Percentiles rank a stretch among this genome's conserved stretches.
These are phyloP conservation scores for Hippophae gyantsensis DNA, from an alignment of 306 rosid species.

Conservation along the genomic window DNA sequence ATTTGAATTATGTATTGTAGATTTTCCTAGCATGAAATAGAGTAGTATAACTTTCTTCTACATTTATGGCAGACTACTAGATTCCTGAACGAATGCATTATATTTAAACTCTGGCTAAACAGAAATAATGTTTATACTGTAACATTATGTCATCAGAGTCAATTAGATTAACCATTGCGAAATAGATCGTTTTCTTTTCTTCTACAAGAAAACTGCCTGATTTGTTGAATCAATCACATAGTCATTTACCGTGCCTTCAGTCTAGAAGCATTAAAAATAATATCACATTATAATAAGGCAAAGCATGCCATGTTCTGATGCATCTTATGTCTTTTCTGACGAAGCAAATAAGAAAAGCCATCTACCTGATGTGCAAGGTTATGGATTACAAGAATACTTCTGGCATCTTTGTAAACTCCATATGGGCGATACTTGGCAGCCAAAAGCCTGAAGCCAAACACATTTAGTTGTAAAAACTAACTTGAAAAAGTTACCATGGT, in stretches of 20 bases:
- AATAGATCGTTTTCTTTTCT: too few relatives aligned
- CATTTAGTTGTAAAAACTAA: constrained; percentile 5
- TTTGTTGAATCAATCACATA: background rate
- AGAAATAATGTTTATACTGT: too few relatives aligned
- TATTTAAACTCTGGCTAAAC: too few relatives aligned
- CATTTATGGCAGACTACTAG: too few relatives aligned
- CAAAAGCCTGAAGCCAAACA: constrained; percentile 56
- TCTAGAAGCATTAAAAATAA: background rate
- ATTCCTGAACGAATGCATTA: too few relatives aligned
- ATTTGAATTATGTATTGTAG: too few relatives aligned
- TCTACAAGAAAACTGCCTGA: too few relatives aligned
- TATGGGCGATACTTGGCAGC: constrained; percentile 76
- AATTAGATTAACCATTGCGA: too few relatives aligned
- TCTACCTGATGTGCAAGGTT: constrained; percentile 80
- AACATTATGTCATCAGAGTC: too few relatives aligned
- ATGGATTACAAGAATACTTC: constrained; percentile 75
- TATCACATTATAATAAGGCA: background rate
- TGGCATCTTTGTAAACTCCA: constrained; percentile 76
- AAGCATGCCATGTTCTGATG: background rate
- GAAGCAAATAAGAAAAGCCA: background rate
- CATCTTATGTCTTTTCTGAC: background rate
- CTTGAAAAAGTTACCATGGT: too few relatives aligned
- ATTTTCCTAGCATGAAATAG: too few relatives aligned
- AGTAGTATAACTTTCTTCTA: too few relatives aligned
- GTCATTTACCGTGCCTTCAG: background rate